phyloP scores from a whole-genome alignment of 805 yeast genomes.

The Cyberlindnera japonica region DNA sequence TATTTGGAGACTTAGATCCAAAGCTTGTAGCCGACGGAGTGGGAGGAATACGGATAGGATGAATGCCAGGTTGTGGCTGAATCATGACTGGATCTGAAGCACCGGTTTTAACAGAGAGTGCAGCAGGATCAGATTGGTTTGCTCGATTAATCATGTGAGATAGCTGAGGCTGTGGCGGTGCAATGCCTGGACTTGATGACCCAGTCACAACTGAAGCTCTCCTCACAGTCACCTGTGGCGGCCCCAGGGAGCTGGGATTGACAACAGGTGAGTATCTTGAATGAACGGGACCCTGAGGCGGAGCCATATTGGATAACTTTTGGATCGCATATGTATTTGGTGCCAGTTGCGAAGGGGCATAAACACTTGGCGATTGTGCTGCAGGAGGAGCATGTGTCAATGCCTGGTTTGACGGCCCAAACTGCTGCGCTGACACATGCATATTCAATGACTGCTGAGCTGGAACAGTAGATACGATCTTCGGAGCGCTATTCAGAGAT shows the following conservation, averaged over 20 bases:
- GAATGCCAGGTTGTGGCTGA: conserved; percentile 1
- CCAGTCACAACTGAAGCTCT: neutral
- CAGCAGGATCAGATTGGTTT: conserved; percentile 9
- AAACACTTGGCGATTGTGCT: conserved; percentile 4
- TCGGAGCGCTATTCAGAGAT: neutral
- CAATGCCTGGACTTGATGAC: neutral
- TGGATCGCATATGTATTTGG: too few relatives aligned
- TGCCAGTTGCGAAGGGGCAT: too few relatives aligned
- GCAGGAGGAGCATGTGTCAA: neutral
- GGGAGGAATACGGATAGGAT: conserved; percentile 3
- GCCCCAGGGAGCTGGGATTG: too few relatives aligned
- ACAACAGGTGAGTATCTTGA: too few relatives aligned
- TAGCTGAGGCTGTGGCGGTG: conserved; percentile 9
- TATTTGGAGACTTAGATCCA: conserved; percentile 16
- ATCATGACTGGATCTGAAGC: neutral
- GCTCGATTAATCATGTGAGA: conserved; percentile 5
- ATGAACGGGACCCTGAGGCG: too few relatives aligned
- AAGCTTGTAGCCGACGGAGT: conserved; percentile 15
- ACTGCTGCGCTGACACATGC: too few relatives aligned
- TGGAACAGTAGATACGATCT: too few relatives aligned
- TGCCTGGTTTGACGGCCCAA: too few relatives aligned
- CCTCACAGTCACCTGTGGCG: too few relatives aligned
- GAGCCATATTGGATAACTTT: too few relatives aligned
- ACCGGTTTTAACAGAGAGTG: neutral
- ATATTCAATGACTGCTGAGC: too few relatives aligned